Evolutionary conservation across 1,139 yeast species (phyloP).

Genomic region (Debaryomycetaceae sp.): DNA sequence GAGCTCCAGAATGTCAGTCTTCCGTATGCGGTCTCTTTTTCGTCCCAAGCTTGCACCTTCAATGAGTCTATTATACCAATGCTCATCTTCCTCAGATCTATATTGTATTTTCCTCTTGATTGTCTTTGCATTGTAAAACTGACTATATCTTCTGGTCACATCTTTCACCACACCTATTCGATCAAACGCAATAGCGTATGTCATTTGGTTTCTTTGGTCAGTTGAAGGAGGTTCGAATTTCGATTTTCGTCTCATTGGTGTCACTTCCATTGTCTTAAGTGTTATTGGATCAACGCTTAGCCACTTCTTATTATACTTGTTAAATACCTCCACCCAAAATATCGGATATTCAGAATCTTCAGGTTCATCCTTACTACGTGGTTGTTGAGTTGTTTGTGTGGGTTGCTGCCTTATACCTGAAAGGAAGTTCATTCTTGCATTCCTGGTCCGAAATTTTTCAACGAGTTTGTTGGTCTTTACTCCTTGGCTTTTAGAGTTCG

Average conservation of each 20-base stretch:
- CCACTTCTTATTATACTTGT: slow-evolving; percentile 67
- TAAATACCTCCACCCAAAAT: slow-evolving; percentile 96
- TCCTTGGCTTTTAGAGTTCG: neutral
- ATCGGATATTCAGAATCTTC: slow-evolving; percentile 56
- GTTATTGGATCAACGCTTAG: slow-evolving; percentile 81
- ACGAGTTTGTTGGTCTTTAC: slow-evolving; percentile 6
- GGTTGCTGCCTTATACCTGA: slow-evolving; percentile 7
- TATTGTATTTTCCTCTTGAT: slow-evolving; percentile 66
- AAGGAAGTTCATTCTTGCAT: slow-evolving; percentile 5
- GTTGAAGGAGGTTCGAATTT: slow-evolving; percentile 73
- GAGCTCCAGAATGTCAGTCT: slow-evolving; percentile 65
- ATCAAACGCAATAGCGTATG: slow-evolving; percentile 79
- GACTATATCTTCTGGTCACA: slow-evolving; percentile 80
- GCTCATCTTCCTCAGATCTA: slow-evolving; percentile 50
- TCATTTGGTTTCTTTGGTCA: slow-evolving; percentile 56
- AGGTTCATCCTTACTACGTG: slow-evolving; percentile 5
- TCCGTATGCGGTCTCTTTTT: slow-evolving; percentile 28
- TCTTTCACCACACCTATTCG: slow-evolving; percentile 64
- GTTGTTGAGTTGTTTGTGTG: neutral
- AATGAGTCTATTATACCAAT: slow-evolving; percentile 59
- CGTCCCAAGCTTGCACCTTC: slow-evolving; percentile 24
- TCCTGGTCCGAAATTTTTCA: slow-evolving; percentile 18
- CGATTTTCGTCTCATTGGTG: slow-evolving; percentile 57
- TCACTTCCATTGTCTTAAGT: slow-evolving; percentile 56
- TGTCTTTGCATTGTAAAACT: slow-evolving; percentile 67